Base-by-base conservation (phyloP, 768 basidiomycete species). In the Leucocoprinus leucothites region DNA sequence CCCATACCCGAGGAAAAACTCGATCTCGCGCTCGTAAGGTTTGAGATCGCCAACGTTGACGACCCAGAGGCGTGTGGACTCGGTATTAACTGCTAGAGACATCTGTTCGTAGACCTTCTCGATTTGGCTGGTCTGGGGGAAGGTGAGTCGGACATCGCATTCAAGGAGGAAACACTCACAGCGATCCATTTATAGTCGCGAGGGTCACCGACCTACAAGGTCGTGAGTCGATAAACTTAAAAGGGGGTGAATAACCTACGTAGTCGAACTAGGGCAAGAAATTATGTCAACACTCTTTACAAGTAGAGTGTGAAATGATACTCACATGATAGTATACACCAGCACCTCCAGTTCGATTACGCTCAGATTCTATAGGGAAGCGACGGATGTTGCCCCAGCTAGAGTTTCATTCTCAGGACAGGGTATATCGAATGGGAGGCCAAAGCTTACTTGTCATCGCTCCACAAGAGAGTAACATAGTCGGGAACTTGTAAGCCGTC, bases 31-130 rank as follows among this genome's bases (percentile, higher is more conserved):
- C 60, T 90, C 88, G 58, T 84, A 84, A 2, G 86, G 86, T 65
- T 89, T 89, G 49, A 90, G 68, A 60, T 89, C 86, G 14, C 88
- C 88, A 52, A 90, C 86, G 64, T 89, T 90, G 52, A 90, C 67
- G 42, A 90, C 78, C 85, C 86, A 88, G 44, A 90, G 69, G 14
- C 74, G 73, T 11, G 73, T 78, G 7, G 85, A 84, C 24, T 82
- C 71, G 24, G 82, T 79, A 16, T 80, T 78, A 11, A 82, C 74
- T 0, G 86, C 83, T 19, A 86, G 71, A 21, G 84, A 82, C 77
- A 90, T 78, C 71, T 88, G 86, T 59, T 90, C 85, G 66, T 79
- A 82, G 6, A 80, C 75, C 81, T 82, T 82, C 41, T 79, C 68
- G 9, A 84, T 70, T 70, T 81, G 81, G 19, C 73, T 78, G 43